Evolutionary conservation across 202 grass and related monocot genomes (phyloP), one percentile per base, ranked within the genome.

Genomic region (Elaeis oleifera): DNA sequence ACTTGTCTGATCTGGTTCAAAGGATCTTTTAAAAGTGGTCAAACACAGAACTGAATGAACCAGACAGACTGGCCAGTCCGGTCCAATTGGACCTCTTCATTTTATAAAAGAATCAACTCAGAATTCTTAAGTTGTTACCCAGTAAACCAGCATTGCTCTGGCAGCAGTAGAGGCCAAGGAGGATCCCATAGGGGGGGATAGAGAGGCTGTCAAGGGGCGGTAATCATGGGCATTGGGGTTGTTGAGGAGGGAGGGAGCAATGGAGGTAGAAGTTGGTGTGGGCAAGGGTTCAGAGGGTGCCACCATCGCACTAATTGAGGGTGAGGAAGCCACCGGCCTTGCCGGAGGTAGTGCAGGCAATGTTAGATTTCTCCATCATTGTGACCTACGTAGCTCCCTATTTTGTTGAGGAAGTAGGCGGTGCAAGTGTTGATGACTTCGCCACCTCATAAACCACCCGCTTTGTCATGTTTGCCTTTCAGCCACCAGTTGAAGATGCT

Each of bases 321-420:
- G 91, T 83, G 18, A 96, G 87, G 78, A 96, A 90, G 6, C 87
- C 79, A 26, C 84, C 84, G 22, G 81, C 87, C 70, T 96, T 96
- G 22, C 87, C 84, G 5, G 81, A 90, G 60, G 91, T 84, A 44
- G 81, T 84, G 67, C 87, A 90, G 18, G 87, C 81, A 0, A 81
- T 78, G 56, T 81, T 36, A 59, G 56, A 88, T 39, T 72, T 78
- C 79, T 96, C 87, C 24, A 96, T 0, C 25, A 91, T 59, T 18
- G 79, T 90, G 22, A 81, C 78, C 3, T 74, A 29, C 6, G 64
- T 64, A 3, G 56, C 22, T 0, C 73, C 17, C 25, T 83, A 79
- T 16, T 73, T 77, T 31, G 25, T 84, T 72, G 67, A 91, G 87
- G 84, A 88, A 88, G 76, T 90, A 89, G 23, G 87, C 76, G 49